Evolutionary conservation across 768 basidiomycete genomes (phyloP), one percentile per base, ranked within the genome.

Genomic region (Tylopilus intermedius): DNA sequence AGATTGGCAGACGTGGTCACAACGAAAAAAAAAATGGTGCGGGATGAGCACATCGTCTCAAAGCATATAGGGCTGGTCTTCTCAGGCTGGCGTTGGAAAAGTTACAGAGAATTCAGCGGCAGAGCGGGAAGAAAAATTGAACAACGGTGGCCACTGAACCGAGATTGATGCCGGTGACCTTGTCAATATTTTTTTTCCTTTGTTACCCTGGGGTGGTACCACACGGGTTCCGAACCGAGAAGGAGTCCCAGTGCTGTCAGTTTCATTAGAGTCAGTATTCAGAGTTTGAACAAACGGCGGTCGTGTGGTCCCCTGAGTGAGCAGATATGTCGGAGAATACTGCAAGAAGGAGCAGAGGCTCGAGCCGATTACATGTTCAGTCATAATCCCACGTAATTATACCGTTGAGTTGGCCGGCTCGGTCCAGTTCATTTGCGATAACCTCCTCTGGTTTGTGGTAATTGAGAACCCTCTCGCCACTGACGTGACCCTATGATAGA

Each of bases 311-410:
- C 14, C 26, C 37, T 45, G 44, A 39, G 30, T 27, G 22, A 45
- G 39, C 21, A 48, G 4, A 38, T 60, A 42, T 37, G 33, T 42
- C 38, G 32, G 43, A 58, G 41, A 22, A 43, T 30, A 59, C 13
- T 30, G 29, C 29, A 15, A 32, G 27, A 2, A 24, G 3, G 5
- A 47, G 45, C 26, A 15, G 27, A 41, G 26, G 18, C 33, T 33
- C 33, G 49, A 53, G 49, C 53, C 55, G 51, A 63, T 65, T 62
- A 65, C 60, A 62, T 51, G 33, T 53, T 50, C 8, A 29, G 11
- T 15, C 32, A 37, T 29, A 26, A 33, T 30, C 30, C 11, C 54
- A 54, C 55, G 57, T 59, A 65, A 59, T 18, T 18, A 42, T n/a
- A 46, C 14, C 26, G 29, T 47, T 38, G 11, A 38, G 37, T 56